Conservation (phyloP, 164 flowering plant genomes). For the Annona cherimola region DNA sequence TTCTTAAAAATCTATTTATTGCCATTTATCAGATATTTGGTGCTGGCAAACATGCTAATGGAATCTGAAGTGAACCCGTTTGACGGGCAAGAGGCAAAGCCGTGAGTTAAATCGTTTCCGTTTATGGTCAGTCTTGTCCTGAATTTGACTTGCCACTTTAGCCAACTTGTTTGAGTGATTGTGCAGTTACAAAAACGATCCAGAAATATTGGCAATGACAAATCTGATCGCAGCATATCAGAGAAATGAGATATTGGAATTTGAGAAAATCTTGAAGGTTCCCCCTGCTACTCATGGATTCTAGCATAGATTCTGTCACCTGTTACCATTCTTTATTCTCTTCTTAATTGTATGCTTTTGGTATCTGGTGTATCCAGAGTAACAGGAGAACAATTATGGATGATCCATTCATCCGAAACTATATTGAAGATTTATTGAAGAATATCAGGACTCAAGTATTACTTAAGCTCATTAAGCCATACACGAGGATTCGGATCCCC, state of each 20-base stretch:
- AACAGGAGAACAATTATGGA: constrained; percentile 96
- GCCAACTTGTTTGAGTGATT: constrained; percentile 1
- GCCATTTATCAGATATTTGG: constrained; percentile 51
- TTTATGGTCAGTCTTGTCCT: background rate
- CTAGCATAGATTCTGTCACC: background rate
- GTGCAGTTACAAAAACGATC: constrained; percentile 87
- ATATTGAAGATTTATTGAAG: constrained; percentile 89
- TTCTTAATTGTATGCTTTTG: constrained; percentile 3
- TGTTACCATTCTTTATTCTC: background rate
- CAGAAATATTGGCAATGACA: constrained; percentile 97
- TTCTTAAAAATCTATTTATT: background rate
- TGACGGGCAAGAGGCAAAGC: constrained; percentile 97
- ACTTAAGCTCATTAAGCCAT: constrained; percentile 95
- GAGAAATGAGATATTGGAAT: constrained; percentile 88
- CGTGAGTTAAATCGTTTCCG: constrained; percentile 43
- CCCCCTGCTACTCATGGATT: background rate
- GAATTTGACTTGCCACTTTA: background rate
- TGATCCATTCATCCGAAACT: constrained; percentile 86
- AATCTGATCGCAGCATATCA: constrained; percentile 96
- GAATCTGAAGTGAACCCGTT: constrained; percentile 97
- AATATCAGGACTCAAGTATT: constrained; percentile 91
- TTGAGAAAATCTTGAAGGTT: constrained; percentile 92
- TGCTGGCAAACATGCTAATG: constrained; percentile 97
- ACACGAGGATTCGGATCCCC: constrained; percentile 90
- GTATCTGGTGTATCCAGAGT: constrained; percentile 40